phyloP scores from a whole-genome alignment of 1,284 basidiomycete genomes.

The Rhodotorula sp. region DNA sequence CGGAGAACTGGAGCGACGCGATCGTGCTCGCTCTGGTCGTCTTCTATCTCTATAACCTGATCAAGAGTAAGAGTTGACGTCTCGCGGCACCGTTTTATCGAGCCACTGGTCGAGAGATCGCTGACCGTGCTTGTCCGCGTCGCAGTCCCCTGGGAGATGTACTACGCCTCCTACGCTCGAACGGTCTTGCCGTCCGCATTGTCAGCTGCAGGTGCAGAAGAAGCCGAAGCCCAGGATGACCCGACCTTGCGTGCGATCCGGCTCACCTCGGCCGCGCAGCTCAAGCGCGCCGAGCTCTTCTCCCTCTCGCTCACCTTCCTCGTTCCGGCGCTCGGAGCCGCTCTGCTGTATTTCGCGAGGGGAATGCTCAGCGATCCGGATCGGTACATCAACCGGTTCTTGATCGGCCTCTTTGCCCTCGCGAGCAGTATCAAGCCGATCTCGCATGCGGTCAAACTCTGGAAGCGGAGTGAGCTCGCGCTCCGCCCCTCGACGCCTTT shows the following conservation, averaged over 20 bases:
- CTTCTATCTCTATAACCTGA: constrained; percentile 47
- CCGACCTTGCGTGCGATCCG: constrained; percentile 31
- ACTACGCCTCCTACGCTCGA: constrained; percentile 45
- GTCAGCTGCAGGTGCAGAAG: constrained; percentile 7
- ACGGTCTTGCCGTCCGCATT: constrained; percentile 37
- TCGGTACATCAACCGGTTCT: constrained; percentile 46
- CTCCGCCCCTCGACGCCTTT: background rate
- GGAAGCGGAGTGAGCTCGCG: constrained; percentile 26
- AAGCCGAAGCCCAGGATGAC: constrained; percentile 12
- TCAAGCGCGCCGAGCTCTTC: constrained; percentile 47
- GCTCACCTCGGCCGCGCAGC: constrained; percentile 42
- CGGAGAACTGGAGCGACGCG: constrained; percentile 50
- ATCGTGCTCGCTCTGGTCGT: constrained; percentile 49
- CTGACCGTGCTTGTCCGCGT: background rate
- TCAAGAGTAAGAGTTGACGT: constrained; percentile 29
- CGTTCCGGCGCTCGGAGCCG: constrained; percentile 47
- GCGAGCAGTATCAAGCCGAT: constrained; percentile 50
- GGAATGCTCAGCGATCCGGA: constrained; percentile 47
- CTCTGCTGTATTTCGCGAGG: constrained; percentile 46
- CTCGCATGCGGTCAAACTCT: constrained; percentile 39
- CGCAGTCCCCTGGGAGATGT: constrained; percentile 47
- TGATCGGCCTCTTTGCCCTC: constrained; percentile 49
- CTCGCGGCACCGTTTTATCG: background rate
- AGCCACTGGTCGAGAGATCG: background rate
- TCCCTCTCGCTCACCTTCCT: constrained; percentile 45